phyloP scores from a whole-genome alignment of 306 rosid genomes.

The Cicer bijugum region DNA sequence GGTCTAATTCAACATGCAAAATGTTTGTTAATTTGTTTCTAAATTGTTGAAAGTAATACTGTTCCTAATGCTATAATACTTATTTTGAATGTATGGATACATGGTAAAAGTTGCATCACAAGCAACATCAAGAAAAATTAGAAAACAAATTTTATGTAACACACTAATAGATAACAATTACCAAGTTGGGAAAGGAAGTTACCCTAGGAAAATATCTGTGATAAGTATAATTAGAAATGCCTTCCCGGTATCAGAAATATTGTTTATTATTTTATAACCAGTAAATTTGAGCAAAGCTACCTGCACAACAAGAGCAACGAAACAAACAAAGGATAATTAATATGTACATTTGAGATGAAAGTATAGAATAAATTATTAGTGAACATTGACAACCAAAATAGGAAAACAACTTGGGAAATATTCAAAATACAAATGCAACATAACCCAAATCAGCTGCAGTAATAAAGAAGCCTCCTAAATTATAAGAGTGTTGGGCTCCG shows the following conservation, averaged over 20 bases:
- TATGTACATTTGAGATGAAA: constrained; percentile 22
- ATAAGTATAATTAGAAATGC: constrained; percentile 84
- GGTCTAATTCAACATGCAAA: too few relatives aligned
- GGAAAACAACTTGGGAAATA: not conserved
- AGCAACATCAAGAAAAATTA: constrained; percentile 25
- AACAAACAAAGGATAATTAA: constrained; percentile 35
- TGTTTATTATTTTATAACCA: constrained; percentile 87
- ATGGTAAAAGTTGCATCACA: not conserved
- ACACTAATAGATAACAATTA: constrained; percentile 25
- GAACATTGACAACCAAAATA: constrained; percentile 23
- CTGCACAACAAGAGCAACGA: constrained; percentile 62
- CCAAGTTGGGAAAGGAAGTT: constrained; percentile 47
- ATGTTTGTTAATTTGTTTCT: not conserved
- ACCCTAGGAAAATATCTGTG: constrained; percentile 96
- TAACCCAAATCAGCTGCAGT: not conserved
- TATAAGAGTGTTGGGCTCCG: constrained; percentile 6
- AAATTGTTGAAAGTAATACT: constrained; percentile 12
- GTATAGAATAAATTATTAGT: constrained; percentile 3
- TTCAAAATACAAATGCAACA: constrained; percentile 4
- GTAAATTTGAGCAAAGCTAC: constrained; percentile 98
- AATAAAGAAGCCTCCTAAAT: not conserved
- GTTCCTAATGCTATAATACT: constrained; percentile 28
- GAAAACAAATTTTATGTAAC: constrained; percentile 18
- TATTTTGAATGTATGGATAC: constrained; percentile 32
- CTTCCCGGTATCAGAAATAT: constrained; percentile 95